Conservation (phyloP, 2,329 filamentous ascomycete species). For the Sclerotinia subarctica region DNA sequence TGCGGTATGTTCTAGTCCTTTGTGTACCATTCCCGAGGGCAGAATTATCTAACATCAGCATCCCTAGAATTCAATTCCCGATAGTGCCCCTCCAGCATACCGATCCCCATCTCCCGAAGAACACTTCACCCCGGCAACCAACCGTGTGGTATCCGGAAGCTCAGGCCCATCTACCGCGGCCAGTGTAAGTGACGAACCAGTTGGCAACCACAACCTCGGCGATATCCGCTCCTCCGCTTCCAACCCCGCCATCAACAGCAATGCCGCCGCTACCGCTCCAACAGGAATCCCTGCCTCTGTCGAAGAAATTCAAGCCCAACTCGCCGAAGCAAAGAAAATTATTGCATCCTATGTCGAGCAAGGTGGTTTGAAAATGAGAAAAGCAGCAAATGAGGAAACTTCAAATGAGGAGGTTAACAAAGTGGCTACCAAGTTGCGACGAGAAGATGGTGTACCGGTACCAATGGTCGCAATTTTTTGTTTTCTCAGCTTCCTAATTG, state of each 20-base stretch:
- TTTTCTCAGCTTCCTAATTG: conserved; percentile 85
- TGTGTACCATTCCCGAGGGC: neutral
- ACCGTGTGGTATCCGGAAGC: conserved; percentile 32
- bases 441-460: conserved; percentile 71
- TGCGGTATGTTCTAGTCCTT: conserved; percentile 26
- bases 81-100: conserved; percentile 47
- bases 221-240: conserved; percentile 72
- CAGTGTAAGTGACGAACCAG: conserved; percentile 44
- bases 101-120: conserved; percentile 52
- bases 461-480: conserved; percentile 81
- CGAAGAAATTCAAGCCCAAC: conserved; percentile 68
- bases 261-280: conserved; percentile 47
- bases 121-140: conserved; percentile 35
- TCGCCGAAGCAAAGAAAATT: conserved; percentile 70
- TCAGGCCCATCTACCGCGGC: conserved; percentile 41
- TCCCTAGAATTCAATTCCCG: conserved; percentile 28
- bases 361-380: conserved; percentile 74
- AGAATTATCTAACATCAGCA: conserved; percentile 3
- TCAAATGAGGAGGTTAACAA: conserved; percentile 46
- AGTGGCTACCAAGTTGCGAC: conserved; percentile 50
- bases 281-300: conserved; percentile 38
- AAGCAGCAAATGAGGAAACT: conserved; percentile 57
- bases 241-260: conserved; percentile 53
- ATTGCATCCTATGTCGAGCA: conserved; percentile 69
- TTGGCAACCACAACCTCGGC: conserved; percentile 35